phyloP scores from a whole-genome alignment of 2,329 filamentous ascomycete species.

The Cladophialophora immunda region DNA sequence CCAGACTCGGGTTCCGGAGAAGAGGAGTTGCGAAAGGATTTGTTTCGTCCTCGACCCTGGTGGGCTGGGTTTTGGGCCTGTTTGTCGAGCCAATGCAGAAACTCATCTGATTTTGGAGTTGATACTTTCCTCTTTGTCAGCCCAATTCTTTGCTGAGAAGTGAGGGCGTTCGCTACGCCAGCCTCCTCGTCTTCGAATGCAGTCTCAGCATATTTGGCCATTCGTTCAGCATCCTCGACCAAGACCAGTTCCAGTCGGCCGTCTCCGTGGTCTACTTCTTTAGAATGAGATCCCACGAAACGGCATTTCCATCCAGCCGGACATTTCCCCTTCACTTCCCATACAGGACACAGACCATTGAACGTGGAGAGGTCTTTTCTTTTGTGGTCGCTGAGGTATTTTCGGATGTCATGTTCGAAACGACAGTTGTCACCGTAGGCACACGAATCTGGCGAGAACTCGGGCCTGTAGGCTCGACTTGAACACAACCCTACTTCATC shows the following conservation, averaged over 20 bases:
- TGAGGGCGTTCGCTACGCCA: constrained; percentile 79
- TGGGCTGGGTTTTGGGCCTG: constrained; percentile 56
- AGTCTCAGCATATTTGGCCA: constrained; percentile 29
- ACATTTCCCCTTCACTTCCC: constrained; percentile 77
- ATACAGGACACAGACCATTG: constrained; percentile 81
- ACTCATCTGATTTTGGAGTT: constrained; percentile 77
- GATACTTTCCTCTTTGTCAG: constrained; percentile 76
- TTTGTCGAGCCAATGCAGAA: constrained; percentile 78
- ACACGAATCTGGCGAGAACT: constrained; percentile 82
- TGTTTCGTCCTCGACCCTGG: constrained; percentile 52
- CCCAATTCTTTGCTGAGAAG: constrained; percentile 73
- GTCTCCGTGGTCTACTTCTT: constrained; percentile 78
- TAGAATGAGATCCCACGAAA: constrained; percentile 85
- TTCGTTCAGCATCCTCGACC: constrained; percentile 58
- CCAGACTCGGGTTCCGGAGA: constrained; percentile 44
- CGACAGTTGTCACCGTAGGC: constrained; percentile 82
- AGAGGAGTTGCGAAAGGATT: constrained; percentile 37
- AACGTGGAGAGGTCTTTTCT: constrained; percentile 81
- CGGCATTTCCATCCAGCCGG: constrained; percentile 92
- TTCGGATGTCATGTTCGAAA: constrained; percentile 82
- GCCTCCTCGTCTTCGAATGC: constrained; percentile 53
- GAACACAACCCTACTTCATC: constrained; percentile 82
- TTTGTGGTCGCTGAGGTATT: constrained; percentile 83
- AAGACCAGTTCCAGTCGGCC: constrained; percentile 84
- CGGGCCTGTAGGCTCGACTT: constrained; percentile 73